Base-by-base conservation (phyloP, 2,329 filamentous ascomycete species). In the Seiridium cupressi region DNA sequence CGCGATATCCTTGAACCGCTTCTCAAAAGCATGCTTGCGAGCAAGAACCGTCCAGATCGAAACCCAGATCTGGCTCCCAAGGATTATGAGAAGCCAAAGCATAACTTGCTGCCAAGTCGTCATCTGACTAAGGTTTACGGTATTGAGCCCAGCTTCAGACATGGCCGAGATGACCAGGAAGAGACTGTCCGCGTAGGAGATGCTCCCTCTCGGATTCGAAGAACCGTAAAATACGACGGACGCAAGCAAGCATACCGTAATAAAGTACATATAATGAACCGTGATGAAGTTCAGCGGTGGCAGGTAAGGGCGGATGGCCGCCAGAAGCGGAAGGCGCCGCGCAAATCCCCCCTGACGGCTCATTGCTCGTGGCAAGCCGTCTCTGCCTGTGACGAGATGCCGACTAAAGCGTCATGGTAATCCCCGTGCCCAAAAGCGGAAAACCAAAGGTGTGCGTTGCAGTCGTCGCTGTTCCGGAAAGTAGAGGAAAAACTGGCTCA, bases 91-190 rank as follows among this genome's bases (percentile, higher is more conserved):
- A 3, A 87, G 61, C 66, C 87, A 89, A 8, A 92, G 77, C 44
- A 89, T 73, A 35, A 84, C 74, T 70, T 92, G 89, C 71, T 92
- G 89, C 68, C 87, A 89, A 0, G 84, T 87, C 44, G 86, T 90
- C 67, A 91, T 69, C 35, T 79, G 76, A 59, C 83, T 87, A 32
- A 91, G 74, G 68, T 89, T 85, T 65, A 87, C 82, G 1, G 88
- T 89, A 66, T 90, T 91, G 60, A 91, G 76, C 0, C 89, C 89
- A 5, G 88, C 84, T 57, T 85, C 79, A 5, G 87, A 89, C 76
- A 91, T 87, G 48, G 88, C 87, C 59, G 85, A 89, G 46, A 87
- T 79, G 55, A 84, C 82, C 56, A 91, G 73, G 69, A 91, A 91
- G 13, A 91, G 72, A n/a, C 84, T 81, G 68, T 91, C 88, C 44